These are phyloP conservation scores for Neopestalotiopsis sp. DNA, from an alignment of 2,329 filamentous ascomycete species.

Conservation along the genomic window DNA sequence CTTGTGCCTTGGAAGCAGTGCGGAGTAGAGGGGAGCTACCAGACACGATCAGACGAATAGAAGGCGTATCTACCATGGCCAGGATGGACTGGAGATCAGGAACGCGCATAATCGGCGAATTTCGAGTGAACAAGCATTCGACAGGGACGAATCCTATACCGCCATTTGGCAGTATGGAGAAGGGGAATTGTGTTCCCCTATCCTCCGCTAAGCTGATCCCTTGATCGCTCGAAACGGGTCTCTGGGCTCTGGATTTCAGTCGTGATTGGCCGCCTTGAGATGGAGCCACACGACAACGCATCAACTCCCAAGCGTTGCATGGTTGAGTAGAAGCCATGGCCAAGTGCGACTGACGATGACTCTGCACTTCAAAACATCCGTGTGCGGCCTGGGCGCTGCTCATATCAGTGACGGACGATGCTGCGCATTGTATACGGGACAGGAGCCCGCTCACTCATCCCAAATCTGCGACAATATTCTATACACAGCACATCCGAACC, in stretches of 20 bases:
- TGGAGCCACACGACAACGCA: conserved; percentile 10
- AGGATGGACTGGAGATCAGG: neutral
- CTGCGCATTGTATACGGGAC: neutral
- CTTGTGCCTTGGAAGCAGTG: neutral
- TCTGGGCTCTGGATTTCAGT: neutral
- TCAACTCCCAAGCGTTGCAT: conserved; percentile 10
- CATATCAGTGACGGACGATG: neutral
- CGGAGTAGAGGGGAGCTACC: neutral
- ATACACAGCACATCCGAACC: neutral
- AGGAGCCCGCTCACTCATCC: neutral
- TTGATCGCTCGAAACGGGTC: neutral
- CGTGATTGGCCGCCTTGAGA: conserved; percentile 8
- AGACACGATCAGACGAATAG: neutral
- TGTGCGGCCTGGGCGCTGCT: neutral
- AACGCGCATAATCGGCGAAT: conserved; percentile 1
- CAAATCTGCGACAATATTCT: neutral
- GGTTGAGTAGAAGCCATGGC: neutral
- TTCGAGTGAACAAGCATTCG: conserved; percentile 1
- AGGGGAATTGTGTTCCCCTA: neutral
- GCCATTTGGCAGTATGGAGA: conserved; percentile 13
- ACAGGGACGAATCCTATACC: conserved; percentile 6
- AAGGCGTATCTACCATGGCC: neutral
- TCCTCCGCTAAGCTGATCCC: neutral
- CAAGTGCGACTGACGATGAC: neutral
- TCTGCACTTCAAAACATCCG: neutral